phyloP scores from a whole-genome alignment of 352 stramenopile species.

The Phytopythium vexans region DNA sequence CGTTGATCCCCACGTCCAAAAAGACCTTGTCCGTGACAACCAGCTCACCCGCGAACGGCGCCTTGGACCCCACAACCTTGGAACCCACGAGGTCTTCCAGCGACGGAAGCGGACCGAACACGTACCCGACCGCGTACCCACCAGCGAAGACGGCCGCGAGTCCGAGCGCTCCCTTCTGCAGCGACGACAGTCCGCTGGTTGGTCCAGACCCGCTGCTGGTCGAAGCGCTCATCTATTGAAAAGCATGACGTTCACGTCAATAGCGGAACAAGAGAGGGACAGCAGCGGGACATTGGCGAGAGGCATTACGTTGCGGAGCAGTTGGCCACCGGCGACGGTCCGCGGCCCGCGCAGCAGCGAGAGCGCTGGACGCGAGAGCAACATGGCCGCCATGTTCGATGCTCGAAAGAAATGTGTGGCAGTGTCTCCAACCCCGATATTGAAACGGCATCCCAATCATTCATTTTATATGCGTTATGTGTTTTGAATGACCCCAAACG shows the following conservation, averaged over 20 bases:
- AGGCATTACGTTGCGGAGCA: constrained; percentile 7
- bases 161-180: constrained; percentile 40
- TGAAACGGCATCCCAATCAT: too few species aligned
- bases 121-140: constrained; percentile 66
- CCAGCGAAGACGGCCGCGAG: constrained; percentile 54
- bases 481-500: too few species aligned
- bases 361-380: constrained; percentile 13
- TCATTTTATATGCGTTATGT: too few species aligned
- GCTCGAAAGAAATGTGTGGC: too few species aligned
- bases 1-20: constrained; percentile 97
- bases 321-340: neutral
- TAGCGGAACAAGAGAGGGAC: too few species aligned
- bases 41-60: constrained; percentile 51
- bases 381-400: neutral
- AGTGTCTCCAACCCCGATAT: too few species aligned
- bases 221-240: constrained; percentile 9
- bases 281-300: too few species aligned
- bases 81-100: constrained; percentile 54
- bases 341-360: constrained; percentile 15
- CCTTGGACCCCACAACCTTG: constrained; percentile 22
- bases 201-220: neutral
- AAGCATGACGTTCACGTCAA: too few species aligned
- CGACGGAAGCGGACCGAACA: constrained; percentile 61
- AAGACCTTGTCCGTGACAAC: constrained; percentile 89
- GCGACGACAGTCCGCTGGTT: constrained; percentile 26